A percentile compares a stretch with the other conserved stretches of the same genome.
Evolutionary conservation across 805 yeast species (phyloP).

Genomic region (Metschnikowia noctiluminum): DNA sequence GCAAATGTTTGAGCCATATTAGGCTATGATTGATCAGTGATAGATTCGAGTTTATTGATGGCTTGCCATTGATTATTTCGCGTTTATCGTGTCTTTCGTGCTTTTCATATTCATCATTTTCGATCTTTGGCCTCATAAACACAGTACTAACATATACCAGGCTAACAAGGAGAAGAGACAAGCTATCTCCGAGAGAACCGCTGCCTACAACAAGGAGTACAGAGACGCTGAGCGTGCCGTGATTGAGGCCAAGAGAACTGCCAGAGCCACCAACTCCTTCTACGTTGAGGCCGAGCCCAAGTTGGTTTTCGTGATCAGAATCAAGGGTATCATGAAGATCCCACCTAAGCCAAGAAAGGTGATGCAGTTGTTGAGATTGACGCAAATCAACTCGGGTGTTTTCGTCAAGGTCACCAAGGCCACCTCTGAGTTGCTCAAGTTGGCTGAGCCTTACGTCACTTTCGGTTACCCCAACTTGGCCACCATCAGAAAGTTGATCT

Average conservation of each 20-base stretch:
- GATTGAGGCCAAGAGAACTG: constrained; percentile 85
- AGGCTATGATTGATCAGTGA: too few relatives aligned
- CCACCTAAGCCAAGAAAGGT: constrained; percentile 99
- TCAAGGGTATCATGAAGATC: constrained; percentile 98
- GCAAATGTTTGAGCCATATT: not conserved
- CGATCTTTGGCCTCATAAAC: too few relatives aligned
- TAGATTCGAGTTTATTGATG: too few relatives aligned
- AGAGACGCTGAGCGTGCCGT: constrained; percentile 86
- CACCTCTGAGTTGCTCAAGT: constrained; percentile 84
- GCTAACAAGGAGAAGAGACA: constrained; percentile 51
- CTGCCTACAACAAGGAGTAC: constrained; percentile 95
- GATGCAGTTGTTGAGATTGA: constrained; percentile 86
- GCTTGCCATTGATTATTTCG: too few relatives aligned
- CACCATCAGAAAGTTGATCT: constrained; percentile 86
- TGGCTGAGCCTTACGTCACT: constrained; percentile 95
- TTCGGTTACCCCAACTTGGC: constrained; percentile 96
- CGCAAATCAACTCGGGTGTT: constrained; percentile 93
- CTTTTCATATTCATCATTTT: too few relatives aligned
- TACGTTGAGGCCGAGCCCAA: constrained; percentile 93
- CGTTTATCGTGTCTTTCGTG: too few relatives aligned
- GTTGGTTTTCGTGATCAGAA: constrained; percentile 94
- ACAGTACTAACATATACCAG: constrained; percentile 22
- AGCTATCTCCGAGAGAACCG: constrained; percentile 88
- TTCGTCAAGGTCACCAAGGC: constrained; percentile 96
- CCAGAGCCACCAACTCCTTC: constrained; percentile 91